Base-by-base conservation (phyloP, 148 eudicot species). In the Nepenthes mirabilis region DNA sequence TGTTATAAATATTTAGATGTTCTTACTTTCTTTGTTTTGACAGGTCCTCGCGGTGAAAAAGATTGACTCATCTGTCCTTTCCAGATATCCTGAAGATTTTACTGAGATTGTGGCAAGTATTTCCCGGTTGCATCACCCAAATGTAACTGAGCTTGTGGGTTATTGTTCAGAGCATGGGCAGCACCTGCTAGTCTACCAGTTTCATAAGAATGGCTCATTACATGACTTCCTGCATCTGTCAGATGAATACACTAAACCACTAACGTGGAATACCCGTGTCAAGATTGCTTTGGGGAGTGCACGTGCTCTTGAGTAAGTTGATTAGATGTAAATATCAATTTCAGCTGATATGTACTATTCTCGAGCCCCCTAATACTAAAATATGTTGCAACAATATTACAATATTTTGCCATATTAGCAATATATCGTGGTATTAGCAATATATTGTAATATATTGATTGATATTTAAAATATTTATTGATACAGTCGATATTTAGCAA, bases 101-200 rank as follows among this genome's bases (percentile, higher is more conserved):
- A 72, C 87, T 3, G 89, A 77, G 47, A 75, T 84, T 55, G 95
- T 86, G 60, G 83, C 96, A 1, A 80, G 73, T 60, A 76, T 89
- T 69, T 89, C 97, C 37, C 65, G 65, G 43, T 78, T 93, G 70
- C 83, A 82, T 52, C 95, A 93, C 63, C 89, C 85, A 62, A 93
- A 93, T 72, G 79, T 93, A 48, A 73, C 83, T 5, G 85, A 86
- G 71, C 83, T 93, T 59, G 83, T 93, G 12, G 99, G 99, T 33
- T 93, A 93, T 72, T 93, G 99, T 70, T 93, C 82, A 48, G 99
- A 93, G 73, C 91, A 89, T 64, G 97, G 91, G 57, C 99, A 93
- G 56, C 82, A 84, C 64, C 76, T 93, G 62, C 87, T 93, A 34
- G 80, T 93, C 49, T 89, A 89, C 47, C 91, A 93, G 64, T 93